Percentiles rank a stretch among this genome's conserved stretches.
phyloP scores from a whole-genome alignment of 305 asterid genomes.

The Petunia hybrid region DNA sequence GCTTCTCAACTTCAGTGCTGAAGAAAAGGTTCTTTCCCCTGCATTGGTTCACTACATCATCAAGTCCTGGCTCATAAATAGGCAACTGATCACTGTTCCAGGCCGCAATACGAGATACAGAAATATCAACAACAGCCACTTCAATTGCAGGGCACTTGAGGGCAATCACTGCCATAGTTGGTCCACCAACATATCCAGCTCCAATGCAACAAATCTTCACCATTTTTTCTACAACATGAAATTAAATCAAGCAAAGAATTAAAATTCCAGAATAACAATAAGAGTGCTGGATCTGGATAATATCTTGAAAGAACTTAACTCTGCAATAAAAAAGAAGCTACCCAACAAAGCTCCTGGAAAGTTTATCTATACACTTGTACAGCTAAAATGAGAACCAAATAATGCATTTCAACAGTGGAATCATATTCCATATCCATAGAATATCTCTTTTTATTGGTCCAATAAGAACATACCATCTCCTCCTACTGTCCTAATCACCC shows the following conservation, averaged over 20 bases:
- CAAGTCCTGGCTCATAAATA: conserved; percentile 48
- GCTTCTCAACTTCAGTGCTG: conserved; percentile 48
- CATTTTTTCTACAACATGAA: conserved; percentile 35
- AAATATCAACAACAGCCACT: conserved; percentile 49
- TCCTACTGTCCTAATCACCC: neutral
- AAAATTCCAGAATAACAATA: neutral
- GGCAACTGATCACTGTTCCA: conserved; percentile 50
- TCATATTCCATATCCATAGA: neutral
- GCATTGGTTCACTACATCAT: conserved; percentile 43
- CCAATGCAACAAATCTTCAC: conserved; percentile 53
- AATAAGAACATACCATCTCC: neutral
- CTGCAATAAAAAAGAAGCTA: neutral
- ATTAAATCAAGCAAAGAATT: neutral
- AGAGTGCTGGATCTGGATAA: neutral
- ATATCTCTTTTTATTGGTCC: neutral
- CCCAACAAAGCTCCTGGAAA: too few relatives aligned
- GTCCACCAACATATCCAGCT: conserved; percentile 52
- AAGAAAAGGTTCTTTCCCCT: conserved; percentile 49
- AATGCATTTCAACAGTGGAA: neutral
- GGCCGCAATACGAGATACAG: conserved; percentile 40
- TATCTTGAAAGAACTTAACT: neutral
- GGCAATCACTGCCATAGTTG: conserved; percentile 51
- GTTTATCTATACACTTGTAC: neutral
- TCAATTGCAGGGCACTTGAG: conserved; percentile 46
- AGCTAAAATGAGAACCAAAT: neutral